phyloP scores from a whole-genome alignment of 768 basidiomycete genomes.

The Phylloporus arenicola region DNA sequence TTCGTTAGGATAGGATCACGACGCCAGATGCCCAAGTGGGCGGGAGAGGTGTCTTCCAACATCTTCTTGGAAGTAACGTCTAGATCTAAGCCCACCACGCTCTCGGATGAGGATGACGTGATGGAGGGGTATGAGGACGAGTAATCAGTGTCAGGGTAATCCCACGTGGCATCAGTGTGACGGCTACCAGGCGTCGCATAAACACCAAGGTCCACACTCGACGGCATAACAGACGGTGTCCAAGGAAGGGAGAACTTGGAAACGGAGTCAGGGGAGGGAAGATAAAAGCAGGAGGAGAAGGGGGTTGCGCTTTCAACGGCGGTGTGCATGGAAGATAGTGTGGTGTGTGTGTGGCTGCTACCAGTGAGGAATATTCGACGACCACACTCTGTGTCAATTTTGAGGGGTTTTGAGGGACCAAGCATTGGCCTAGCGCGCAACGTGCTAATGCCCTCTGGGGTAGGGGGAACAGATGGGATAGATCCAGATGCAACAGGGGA shows the following conservation, averaged over 20 bases:
- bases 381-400: slow-evolving; percentile 51
- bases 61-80: slow-evolving; percentile 29
- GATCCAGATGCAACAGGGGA: slow-evolving; percentile 37
- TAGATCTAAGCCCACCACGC: slow-evolving; percentile 30
- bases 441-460: slow-evolving; percentile 49
- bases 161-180: slow-evolving; percentile 52
- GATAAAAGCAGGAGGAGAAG: slow-evolving; percentile 53
- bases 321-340: slow-evolving; percentile 67
- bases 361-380: slow-evolving; percentile 34
- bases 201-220: slow-evolving; percentile 35
- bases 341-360: slow-evolving; percentile 41
- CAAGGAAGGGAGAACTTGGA: slow-evolving; percentile 34
- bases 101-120: slow-evolving; percentile 35
- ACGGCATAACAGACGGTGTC: slow-evolving; percentile 32
- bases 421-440: slow-evolving; percentile 34
- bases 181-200: slow-evolving; percentile 42
- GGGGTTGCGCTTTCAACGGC: slow-evolving; percentile 60
- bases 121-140: slow-evolving; percentile 45
- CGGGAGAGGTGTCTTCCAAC: slow-evolving; percentile 27
- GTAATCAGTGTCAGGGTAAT: slow-evolving; percentile 41
- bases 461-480: slow-evolving; percentile 47
- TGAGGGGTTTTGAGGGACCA: slow-evolving; percentile 41
- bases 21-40: slow-evolving; percentile 30
- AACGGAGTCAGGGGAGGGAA: slow-evolving; percentile 40
- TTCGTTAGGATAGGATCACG: slow-evolving; percentile 25